A percentile compares a stretch with the other conserved stretches of the same genome.
phyloP scores from a whole-genome alignment of 2,329 filamentous ascomycete genomes.

The Tolypocladium amazonense region DNA sequence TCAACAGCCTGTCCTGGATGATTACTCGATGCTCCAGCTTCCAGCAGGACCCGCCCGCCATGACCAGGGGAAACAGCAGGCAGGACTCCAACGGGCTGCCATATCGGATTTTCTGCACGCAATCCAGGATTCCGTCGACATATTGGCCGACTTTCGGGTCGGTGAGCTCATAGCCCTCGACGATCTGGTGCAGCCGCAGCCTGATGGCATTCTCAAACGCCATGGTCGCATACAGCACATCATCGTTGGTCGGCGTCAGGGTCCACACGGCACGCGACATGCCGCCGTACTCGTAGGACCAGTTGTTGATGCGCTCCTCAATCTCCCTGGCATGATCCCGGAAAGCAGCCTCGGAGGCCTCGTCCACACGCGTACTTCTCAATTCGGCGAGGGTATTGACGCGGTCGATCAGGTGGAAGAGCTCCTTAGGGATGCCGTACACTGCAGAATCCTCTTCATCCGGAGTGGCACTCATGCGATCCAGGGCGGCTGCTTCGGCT shows the following conservation, averaged over 20 bases:
- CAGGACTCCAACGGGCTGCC: conserved; percentile 28
- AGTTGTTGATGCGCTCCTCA: conserved; percentile 24
- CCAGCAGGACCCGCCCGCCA: conserved; percentile 27
- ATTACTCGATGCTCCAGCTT: conserved; percentile 24
- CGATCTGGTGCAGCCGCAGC: conserved; percentile 29
- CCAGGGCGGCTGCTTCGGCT: conserved; percentile 15
- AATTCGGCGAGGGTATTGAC: conserved; percentile 22
- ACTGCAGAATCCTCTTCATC: conserved; percentile 22
- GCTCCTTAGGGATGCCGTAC: conserved; percentile 23
- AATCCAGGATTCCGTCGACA: conserved; percentile 22
- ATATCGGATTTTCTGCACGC: conserved; percentile 27
- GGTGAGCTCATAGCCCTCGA: conserved; percentile 26
- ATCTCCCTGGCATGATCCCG: conserved; percentile 17
- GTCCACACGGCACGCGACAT: conserved; percentile 13
- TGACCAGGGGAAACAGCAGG: conserved; percentile 29
- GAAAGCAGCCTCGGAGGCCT: conserved; percentile 18
- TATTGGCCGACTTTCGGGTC: conserved; percentile 21
- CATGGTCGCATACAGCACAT: conserved; percentile 22
- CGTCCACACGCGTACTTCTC: conserved; percentile 18
- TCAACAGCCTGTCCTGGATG: conserved; percentile 27
- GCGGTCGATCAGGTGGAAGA: conserved; percentile 22
- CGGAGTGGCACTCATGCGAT: conserved; percentile 12
- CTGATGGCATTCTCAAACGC: conserved; percentile 31
- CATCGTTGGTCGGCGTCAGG: conserved; percentile 11
- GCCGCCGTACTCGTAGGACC: conserved; percentile 21